phyloP scores from a whole-genome alignment of 305 asterid genomes.

The Solanum hybrid region DNA sequence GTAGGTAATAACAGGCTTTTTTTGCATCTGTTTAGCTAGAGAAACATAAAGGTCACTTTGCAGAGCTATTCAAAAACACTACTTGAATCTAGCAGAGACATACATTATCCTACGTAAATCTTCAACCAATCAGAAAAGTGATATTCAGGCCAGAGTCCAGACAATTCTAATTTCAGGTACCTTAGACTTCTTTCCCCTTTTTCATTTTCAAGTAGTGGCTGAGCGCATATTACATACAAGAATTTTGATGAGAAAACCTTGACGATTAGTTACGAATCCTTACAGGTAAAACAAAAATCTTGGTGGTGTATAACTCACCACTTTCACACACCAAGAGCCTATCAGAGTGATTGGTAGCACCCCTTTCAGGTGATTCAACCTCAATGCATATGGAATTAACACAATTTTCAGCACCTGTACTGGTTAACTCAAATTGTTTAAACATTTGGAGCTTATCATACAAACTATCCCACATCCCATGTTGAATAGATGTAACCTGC shows the following conservation, averaged over 20 bases:
- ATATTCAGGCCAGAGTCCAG: not conserved
- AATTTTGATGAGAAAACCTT: not conserved
- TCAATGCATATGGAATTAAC: slow-evolving; percentile 41
- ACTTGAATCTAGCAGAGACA: not conserved
- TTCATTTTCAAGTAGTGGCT: not conserved
- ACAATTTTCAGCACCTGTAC: slow-evolving; percentile 26
- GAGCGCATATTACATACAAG: not conserved
- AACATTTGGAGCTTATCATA: slow-evolving; percentile 42
- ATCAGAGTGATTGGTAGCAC: slow-evolving; percentile 22
- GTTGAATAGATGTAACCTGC: slow-evolving; percentile 66
- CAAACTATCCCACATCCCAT: slow-evolving; percentile 67
- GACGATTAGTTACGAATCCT: not conserved
- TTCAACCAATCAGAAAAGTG: not conserved
- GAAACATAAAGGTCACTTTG: not conserved
- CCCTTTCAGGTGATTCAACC: slow-evolving; percentile 49
- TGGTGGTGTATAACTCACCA: not conserved
- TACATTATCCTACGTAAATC: not conserved
- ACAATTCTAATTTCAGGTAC: not conserved
- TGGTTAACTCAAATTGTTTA: slow-evolving; percentile 24
- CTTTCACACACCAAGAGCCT: slow-evolving; percentile 19
- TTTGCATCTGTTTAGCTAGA: not conserved
- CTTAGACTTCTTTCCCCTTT: not conserved
- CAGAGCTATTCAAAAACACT: not conserved
- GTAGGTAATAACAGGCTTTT: not conserved
- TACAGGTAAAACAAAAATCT: not conserved